phyloP scores from a whole-genome alignment of 345 rosid genomes.

The Cochlearia excelsa region DNA sequence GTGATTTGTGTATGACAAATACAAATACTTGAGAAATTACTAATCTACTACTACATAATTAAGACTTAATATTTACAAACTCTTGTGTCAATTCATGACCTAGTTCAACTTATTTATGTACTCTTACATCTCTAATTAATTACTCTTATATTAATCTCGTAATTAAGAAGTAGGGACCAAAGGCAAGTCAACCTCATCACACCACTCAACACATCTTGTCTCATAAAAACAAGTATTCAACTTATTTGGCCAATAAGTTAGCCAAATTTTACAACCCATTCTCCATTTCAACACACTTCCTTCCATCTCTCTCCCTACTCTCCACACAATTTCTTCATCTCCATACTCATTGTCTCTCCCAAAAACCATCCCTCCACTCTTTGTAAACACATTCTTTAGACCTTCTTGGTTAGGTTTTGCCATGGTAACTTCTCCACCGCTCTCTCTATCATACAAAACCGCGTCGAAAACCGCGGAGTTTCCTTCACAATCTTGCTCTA shows the following conservation, averaged over 20 bases:
- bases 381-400: conserved; percentile 54
- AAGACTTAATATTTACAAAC: too few relatives aligned
- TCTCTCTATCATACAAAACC: conserved; percentile 49
- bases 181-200: conserved; percentile 85
- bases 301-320: conserved; percentile 85
- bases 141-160: neutral
- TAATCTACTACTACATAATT: too few relatives aligned
- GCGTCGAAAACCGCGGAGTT: conserved; percentile 73
- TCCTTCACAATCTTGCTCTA: conserved; percentile 81
- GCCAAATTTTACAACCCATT: conserved; percentile 72
- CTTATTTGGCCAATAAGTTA: conserved; percentile 67
- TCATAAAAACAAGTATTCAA: conserved; percentile 51
- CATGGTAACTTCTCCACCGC: conserved; percentile 46
- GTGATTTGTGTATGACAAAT: too few relatives aligned
- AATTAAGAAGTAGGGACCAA: conserved; percentile 42
- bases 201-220: conserved; percentile 84
- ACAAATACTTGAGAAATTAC: too few relatives aligned
- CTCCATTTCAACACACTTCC: conserved; percentile 93
- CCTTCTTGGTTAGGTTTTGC: conserved; percentile 33
- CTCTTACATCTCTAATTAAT: too few relatives aligned
- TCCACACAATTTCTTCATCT: conserved; percentile 55
- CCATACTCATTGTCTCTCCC: conserved; percentile 69
- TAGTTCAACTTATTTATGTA: too few relatives aligned
- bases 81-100: too few relatives aligned
- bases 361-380: conserved; percentile 68